Percentiles rank a stretch among this genome's conserved stretches.
phyloP scores from a whole-genome alignment of 495 filamentous ascomycete genomes.

The Talaromyces proteolyticus region DNA sequence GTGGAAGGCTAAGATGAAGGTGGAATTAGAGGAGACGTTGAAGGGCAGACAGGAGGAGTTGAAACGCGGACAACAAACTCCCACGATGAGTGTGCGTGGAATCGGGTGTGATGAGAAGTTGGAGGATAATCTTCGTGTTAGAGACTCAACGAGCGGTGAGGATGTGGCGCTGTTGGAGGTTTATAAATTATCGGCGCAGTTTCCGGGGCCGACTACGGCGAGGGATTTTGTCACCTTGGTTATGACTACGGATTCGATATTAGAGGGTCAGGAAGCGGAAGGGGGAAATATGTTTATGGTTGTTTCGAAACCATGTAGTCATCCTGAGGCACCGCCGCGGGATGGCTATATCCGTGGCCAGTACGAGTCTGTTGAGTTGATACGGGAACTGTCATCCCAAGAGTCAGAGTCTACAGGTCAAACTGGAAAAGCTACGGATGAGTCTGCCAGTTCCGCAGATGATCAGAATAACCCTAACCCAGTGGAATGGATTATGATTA shows the following conservation, averaged over 20 bases:
- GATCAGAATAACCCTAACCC: conserved; percentile 54
- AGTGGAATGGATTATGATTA: conserved; percentile 96
- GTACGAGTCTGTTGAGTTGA: conserved; percentile 90
- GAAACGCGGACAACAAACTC: conserved; percentile 19
- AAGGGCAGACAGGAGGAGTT: conserved; percentile 54
- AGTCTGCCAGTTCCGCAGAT: conserved; percentile 24
- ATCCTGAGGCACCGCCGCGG: conserved; percentile 62
- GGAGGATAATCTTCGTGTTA: conserved; percentile 51
- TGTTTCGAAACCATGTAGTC: conserved; percentile 75
- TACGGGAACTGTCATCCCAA: conserved; percentile 84
- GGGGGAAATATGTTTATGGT: conserved; percentile 58
- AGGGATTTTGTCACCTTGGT: conserved; percentile 81
- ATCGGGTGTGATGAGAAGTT: conserved; percentile 75
- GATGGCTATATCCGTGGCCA: conserved; percentile 72
- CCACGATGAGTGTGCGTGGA: conserved; percentile 63
- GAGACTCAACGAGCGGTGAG: conserved; percentile 18
- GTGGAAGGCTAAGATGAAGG: conserved; percentile 46
- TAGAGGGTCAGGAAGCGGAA: conserved; percentile 15
- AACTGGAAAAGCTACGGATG: no score
- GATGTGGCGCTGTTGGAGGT: conserved; percentile 42
- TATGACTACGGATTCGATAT: conserved; percentile 44
- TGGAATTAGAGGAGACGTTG: conserved; percentile 48
- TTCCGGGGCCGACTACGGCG: conserved; percentile 81
- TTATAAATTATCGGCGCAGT: conserved; percentile 80
- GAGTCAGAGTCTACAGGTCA: background rate